Evolutionary conservation across 2,329 filamentous ascomycete species (phyloP).

Genomic region (Lasiodiplodia theobromae): DNA sequence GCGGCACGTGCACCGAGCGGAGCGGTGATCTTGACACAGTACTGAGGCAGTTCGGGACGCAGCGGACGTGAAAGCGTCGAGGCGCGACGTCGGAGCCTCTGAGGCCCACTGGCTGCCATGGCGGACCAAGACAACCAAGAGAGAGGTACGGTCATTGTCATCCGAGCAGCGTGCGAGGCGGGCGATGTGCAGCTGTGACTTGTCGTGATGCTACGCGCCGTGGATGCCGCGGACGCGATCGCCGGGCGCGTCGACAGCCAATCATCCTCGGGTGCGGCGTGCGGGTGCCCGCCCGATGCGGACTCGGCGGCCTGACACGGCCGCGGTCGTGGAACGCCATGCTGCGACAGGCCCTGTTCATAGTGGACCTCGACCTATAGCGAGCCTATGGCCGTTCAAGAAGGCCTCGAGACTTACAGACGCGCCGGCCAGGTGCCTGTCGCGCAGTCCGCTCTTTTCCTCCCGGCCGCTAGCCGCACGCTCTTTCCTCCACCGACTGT

Average conservation of each 20-base stretch:
- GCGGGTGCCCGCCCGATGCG: background rate
- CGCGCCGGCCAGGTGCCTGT: constrained; percentile 22
- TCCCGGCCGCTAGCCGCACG: constrained; percentile 25
- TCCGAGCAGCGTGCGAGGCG: constrained; percentile 6
- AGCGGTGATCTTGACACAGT: constrained; percentile 19
- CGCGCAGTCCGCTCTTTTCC: constrained; percentile 26
- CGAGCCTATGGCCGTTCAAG: constrained; percentile 24
- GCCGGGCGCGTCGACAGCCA: constrained; percentile 19
- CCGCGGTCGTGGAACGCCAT: constrained; percentile 29
- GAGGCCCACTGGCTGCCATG: background rate
- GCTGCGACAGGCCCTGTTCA: constrained; percentile 26
- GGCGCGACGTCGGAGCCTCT: background rate
- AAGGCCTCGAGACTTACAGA: constrained; percentile 24
- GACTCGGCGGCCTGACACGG: constrained; percentile 25
- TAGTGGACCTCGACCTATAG: constrained; percentile 14
- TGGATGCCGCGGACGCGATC: constrained; percentile 10
- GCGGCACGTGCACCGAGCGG: constrained; percentile 1
- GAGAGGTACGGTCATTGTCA: constrained; percentile 19
- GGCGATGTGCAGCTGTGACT: constrained; percentile 13
- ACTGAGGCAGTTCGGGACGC: constrained; percentile 18
- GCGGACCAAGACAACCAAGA: constrained; percentile 21
- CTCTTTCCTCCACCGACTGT: constrained; percentile 13
- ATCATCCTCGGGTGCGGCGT: constrained; percentile 1
- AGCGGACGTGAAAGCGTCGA: constrained; percentile 11
- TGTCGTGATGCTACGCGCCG: constrained; percentile 28